phyloP scores from a whole-genome alignment of 2,329 filamentous ascomycete genomes.

The Fusarium hostae region DNA sequence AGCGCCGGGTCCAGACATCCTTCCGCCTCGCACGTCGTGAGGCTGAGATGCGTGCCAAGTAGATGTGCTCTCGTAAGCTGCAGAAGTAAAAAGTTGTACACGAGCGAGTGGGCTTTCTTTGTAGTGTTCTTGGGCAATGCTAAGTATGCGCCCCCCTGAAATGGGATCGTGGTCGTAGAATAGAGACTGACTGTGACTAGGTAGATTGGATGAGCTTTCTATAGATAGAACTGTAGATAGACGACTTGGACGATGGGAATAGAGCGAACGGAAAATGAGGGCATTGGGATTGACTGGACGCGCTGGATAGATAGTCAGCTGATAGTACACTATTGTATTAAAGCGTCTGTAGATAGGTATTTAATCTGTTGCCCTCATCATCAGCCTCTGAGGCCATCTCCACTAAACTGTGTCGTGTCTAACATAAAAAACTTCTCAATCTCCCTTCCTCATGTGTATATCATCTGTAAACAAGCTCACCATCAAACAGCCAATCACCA shows the following conservation, averaged over 20 bases:
- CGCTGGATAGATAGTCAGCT: background rate
- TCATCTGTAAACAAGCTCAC: background rate
- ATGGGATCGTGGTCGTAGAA: background rate
- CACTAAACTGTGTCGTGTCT: constrained; percentile 29
- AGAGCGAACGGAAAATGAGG: background rate
- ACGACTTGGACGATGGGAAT: background rate
- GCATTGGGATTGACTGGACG: too few relatives aligned
- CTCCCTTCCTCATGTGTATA: background rate
- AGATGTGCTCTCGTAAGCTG: background rate
- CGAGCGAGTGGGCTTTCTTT: background rate
- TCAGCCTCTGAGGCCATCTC: constrained; percentile 27
- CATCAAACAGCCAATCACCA: background rate
- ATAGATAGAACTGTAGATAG: background rate
- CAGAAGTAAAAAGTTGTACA: background rate
- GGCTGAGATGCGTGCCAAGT: background rate
- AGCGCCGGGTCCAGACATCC: fast-evolving
- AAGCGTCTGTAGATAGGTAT: constrained; percentile 19
- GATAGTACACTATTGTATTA: constrained; percentile 33
- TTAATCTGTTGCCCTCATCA: constrained; percentile 12
- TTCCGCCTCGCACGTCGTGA: fast-evolving
- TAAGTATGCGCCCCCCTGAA: background rate
- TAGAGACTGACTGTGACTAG: background rate
- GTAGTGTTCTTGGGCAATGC: background rate
- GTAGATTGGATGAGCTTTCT: background rate
- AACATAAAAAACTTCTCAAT: constrained; percentile 27